phyloP scores from a whole-genome alignment of 768 basidiomycete genomes.

The Tricholoma matsutake region DNA sequence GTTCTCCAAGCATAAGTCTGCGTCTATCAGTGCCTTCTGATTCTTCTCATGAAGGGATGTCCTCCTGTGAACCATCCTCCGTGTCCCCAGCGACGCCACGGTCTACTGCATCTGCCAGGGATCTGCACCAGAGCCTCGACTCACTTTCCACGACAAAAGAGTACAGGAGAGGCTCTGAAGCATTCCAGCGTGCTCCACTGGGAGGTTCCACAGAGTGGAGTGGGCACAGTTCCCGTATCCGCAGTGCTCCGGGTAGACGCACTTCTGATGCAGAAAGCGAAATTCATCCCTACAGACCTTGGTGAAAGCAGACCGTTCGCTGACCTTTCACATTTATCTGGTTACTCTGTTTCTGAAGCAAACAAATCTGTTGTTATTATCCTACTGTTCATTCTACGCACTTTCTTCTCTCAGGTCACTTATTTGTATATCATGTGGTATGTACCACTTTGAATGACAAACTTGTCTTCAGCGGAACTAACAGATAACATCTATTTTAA shows the following conservation, averaged over 20 bases:
- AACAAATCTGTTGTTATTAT: too few species aligned
- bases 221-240: constrained; percentile 17
- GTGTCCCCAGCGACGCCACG: constrained; percentile 54
- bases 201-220: constrained; percentile 7
- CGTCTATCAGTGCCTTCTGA: constrained; percentile 32
- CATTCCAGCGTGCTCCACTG: constrained; percentile 6
- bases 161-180: neutral
- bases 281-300: constrained; percentile 43
- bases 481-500: too few species aligned
- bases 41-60: constrained; percentile 41
- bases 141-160: constrained; percentile 7
- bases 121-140: neutral
- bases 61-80: constrained; percentile 50
- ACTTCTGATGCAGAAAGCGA: constrained; percentile 36
- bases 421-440: too few species aligned
- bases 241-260: constrained; percentile 23
- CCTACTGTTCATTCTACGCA: too few species aligned
- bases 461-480: too few species aligned
- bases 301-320: constrained; percentile 28
- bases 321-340: too few species aligned
- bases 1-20: constrained; percentile 7
- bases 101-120: constrained; percentile 33
- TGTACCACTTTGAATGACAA: neutral
- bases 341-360: too few species aligned
- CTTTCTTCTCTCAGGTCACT: neutral